phyloP scores from a whole-genome alignment of 2,329 filamentous ascomycete species.

The Biscogniauxia sp. region DNA sequence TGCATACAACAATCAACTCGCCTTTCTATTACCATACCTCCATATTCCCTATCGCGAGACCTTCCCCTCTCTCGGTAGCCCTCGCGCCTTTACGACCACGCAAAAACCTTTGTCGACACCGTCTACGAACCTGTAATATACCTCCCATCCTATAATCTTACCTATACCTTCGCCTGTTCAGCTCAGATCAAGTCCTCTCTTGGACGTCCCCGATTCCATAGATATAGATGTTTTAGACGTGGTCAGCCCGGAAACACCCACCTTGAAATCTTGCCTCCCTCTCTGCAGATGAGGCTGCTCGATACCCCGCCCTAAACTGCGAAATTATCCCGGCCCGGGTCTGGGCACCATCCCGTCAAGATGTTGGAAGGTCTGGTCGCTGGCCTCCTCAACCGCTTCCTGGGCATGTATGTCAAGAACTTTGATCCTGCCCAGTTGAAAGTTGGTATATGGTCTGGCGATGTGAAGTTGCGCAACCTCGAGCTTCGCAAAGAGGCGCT shows the following conservation, averaged over 20 bases:
- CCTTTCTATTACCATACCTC: too few species aligned
- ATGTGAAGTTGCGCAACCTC: constrained; percentile 91
- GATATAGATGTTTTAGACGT: neutral
- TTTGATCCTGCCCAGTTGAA: constrained; percentile 98
- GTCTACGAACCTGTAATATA: neutral
- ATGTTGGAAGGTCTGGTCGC: constrained; percentile 98
- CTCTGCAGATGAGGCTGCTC: constrained; percentile 31
- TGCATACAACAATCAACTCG: too few species aligned
- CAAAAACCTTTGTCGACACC: too few species aligned
- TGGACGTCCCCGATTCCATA: neutral
- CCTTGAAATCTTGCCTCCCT: neutral
- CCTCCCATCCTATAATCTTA: neutral
- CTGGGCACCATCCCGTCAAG: constrained; percentile 59
- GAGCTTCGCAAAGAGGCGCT: constrained; percentile 92
- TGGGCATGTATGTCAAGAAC: constrained; percentile 99
- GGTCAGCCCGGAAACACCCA: neutral
- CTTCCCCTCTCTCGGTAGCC: too few species aligned
- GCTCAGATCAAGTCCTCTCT: neutral
- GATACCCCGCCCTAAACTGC: constrained; percentile 25
- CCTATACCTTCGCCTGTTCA: neutral
- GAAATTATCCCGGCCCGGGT: constrained; percentile 63
- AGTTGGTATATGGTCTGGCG: constrained; percentile 97
- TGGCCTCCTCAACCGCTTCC: constrained; percentile 95
- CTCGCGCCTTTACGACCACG: too few species aligned
- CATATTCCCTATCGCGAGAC: too few species aligned